Evolutionary conservation across 768 basidiomycete genomes (phyloP), one percentile per base, ranked within the genome.

Genomic region (Mycena filopes): DNA sequence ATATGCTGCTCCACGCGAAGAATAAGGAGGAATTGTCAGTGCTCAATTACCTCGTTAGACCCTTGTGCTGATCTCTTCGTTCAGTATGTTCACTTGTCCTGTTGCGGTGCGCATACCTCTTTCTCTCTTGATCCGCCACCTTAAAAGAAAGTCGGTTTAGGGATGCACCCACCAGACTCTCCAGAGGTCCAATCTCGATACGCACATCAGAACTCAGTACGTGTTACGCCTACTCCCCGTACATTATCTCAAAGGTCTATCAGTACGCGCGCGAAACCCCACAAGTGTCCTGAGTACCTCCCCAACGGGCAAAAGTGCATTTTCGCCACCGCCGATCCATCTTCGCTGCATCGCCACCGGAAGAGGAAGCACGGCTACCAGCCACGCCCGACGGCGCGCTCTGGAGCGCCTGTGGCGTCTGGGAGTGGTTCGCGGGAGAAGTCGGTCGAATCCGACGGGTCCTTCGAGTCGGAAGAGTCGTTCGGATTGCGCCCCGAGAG

Each of bases 161-260:
- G 60, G 55, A 12, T 66, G 65, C 26, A 50, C 46, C 29, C 65
- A 66, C 36, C 25, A 45, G n/a, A 66, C 65, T 5, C 65, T 66
- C 18, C 65, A 66, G 38, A 55, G 40, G 26, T 66, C 65, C 25
- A 66, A 66, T 54, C 65, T 66, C 20, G 43, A 49, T 23, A 62
- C 60, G 10, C 65, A 66, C 49, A 66, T 66, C 29, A 47, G 60
- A 43, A 66, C 65, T 51, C 65, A 66, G 65, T 66, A 36, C 45
- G 65, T 47, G 13, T 48, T 16, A 8, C 29, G 18, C 23, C n/a
- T 28, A 23, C 26, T 21, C 18, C 12, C 12, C 20, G 20, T 9
- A 25, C 0, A 21, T 29, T 21, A 8, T 11, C 36, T 53, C 1
- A 2, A 18, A 49, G 23, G 7, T 3, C 38, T 28, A 23, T 23